These are phyloP conservation scores for Rhododendron williamsianum DNA, from an alignment of 148 eudicot species.

Conservation along the genomic window DNA sequence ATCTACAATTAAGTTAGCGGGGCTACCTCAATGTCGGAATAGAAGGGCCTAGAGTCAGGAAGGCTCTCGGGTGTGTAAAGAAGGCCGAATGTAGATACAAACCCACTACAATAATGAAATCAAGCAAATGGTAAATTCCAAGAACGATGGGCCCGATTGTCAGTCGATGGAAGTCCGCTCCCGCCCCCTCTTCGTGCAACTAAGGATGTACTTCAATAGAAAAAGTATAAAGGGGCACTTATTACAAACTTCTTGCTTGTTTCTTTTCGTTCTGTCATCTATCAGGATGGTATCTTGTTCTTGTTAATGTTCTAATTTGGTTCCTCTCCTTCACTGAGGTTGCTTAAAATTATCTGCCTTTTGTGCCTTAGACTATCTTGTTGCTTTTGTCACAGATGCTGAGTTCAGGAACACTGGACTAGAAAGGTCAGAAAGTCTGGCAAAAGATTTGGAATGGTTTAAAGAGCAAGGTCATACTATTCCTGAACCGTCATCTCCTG, in stretches of 20 bases:
- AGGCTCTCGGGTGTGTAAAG: too few species aligned
- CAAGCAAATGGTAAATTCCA: too few species aligned
- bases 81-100: too few species aligned
- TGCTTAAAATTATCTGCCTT: neutral
- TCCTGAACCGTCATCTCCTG: constrained; percentile 89
- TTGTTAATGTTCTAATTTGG: neutral
- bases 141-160: too few species aligned
- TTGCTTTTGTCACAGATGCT: constrained; percentile 49
- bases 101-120: too few species aligned
- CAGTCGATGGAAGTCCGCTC: too few species aligned
- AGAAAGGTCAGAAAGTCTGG: constrained; percentile 67
- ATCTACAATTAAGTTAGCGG: neutral
- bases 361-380: neutral
- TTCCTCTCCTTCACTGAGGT: neutral
- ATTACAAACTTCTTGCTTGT: neutral
- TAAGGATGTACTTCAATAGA: neutral
- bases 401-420: constrained; percentile 86
- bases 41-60: too few species aligned
- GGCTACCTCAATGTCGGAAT: too few species aligned
- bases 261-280: neutral
- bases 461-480: constrained; percentile 75
- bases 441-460: constrained; percentile 89
- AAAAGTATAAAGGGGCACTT: neutral
- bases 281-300: neutral
- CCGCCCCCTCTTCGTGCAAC: too few species aligned